These are phyloP conservation scores for Hamiltosporidium magnivora DNA, from an alignment of 371 early-diverging fungal genomes.

Conservation along the genomic window DNA sequence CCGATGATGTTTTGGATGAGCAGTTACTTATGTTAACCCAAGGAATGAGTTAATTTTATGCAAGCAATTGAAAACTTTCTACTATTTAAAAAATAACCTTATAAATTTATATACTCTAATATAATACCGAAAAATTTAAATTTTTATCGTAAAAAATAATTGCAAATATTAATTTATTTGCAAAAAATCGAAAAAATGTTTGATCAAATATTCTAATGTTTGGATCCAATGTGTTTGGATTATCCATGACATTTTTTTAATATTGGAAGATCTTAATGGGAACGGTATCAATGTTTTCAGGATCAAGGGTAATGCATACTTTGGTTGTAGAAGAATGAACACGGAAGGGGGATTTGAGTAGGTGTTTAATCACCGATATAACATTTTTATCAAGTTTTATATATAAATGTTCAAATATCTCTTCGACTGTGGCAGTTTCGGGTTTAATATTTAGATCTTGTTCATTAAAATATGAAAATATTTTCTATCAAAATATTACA, in stretches of 20 bases:
- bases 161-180: neutral
- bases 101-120: too few species aligned
- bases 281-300: slow-evolving; percentile 1
- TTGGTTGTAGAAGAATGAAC: slow-evolving; percentile 64
- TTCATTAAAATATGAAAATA: neutral
- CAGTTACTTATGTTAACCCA: too few species aligned
- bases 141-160: too few species aligned
- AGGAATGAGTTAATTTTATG: too few species aligned
- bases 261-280: neutral
- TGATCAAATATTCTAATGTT: neutral
- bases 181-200: neutral
- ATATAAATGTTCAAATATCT: slow-evolving; percentile 59
- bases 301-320: neutral
- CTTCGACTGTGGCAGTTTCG: neutral
- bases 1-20: too few species aligned
- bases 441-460: neutral
- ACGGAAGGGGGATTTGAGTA: slow-evolving; percentile 93
- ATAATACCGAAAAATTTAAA: too few species aligned
- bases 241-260: neutral
- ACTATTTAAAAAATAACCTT: too few species aligned
- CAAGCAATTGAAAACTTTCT: too few species aligned
- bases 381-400: slow-evolving; percentile 88
- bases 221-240: neutral
- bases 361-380: slow-evolving; percentile 73
- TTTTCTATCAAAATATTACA: slow-evolving; percentile 33